phyloP scores from a whole-genome alignment of 2,329 filamentous ascomycete species.

The Sporothrix sp. region DNA sequence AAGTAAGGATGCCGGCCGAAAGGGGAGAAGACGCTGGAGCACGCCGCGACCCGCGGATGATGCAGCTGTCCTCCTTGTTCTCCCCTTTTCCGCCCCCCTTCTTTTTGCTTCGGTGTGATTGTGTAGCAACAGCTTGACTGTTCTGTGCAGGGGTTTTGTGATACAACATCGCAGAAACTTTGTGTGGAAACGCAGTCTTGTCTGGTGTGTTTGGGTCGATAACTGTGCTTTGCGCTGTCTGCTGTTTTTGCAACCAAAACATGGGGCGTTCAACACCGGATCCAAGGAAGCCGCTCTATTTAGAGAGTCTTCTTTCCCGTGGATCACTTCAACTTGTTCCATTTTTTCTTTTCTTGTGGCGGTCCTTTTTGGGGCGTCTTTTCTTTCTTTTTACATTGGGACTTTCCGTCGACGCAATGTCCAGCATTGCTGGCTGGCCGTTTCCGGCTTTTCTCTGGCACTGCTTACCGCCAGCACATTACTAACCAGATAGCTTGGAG shows the following conservation, averaged over 20 bases:
- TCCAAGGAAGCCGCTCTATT: slow-evolving; percentile 45
- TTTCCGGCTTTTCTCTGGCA: not conserved
- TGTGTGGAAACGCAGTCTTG: slow-evolving; percentile 28
- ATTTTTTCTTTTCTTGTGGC: slow-evolving; percentile 28
- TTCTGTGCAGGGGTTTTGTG: slow-evolving; percentile 37
- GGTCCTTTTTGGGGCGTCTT: slow-evolving; percentile 10
- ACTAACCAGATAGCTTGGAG: not conserved
- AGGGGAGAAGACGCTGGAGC: not conserved
- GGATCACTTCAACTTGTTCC: slow-evolving; percentile 59
- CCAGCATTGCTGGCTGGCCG: too few species aligned
- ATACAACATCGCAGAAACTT: slow-evolving; percentile 63
- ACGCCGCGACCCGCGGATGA: not conserved
- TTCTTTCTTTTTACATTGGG: not conserved
- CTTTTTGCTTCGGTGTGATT: slow-evolving; percentile 9
- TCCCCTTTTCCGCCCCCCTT: not conserved
- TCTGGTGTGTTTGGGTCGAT: slow-evolving; percentile 47
- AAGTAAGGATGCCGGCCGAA: too few species aligned
- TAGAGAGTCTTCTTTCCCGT: slow-evolving; percentile 39
- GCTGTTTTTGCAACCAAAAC: slow-evolving; percentile 82
- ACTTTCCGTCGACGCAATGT: not conserved
- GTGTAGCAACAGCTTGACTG: slow-evolving; percentile 13
- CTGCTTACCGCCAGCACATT: not conserved
- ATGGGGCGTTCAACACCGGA: slow-evolving; percentile 68
- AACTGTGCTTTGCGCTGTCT: slow-evolving; percentile 57
- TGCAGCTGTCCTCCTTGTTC: not conserved